Conservation (phyloP, 2,329 filamentous ascomycete species). For the Graphium sp. region DNA sequence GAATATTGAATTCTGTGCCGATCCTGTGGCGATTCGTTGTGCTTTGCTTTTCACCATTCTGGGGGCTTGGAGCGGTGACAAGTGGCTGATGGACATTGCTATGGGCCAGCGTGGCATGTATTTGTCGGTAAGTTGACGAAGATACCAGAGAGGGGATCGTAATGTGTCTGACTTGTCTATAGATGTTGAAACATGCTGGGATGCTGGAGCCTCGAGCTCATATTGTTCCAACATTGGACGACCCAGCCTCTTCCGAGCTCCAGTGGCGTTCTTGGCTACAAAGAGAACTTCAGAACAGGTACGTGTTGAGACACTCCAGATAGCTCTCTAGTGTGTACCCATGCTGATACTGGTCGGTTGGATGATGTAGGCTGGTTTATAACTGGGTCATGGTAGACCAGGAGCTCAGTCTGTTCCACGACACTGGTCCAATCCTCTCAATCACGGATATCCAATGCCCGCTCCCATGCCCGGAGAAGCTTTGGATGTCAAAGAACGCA, state of each 20-base stretch:
- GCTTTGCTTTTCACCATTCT: slow-evolving; percentile 51
- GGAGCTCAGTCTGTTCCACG: slow-evolving; percentile 51
- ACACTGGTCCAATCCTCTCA: slow-evolving; percentile 43
- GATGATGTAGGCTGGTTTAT: slow-evolving; percentile 46
- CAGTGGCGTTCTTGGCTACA: slow-evolving; percentile 49
- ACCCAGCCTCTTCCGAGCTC: slow-evolving; percentile 24
- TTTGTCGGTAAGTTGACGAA: slow-evolving; percentile 31
- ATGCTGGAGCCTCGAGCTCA: slow-evolving; percentile 38
- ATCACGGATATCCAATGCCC: slow-evolving; percentile 48
- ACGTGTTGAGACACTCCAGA: slow-evolving; percentile 16
- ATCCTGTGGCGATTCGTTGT: slow-evolving; percentile 46
- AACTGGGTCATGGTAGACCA: slow-evolving; percentile 63
- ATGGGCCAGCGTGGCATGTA: slow-evolving; percentile 64
- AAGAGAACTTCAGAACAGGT: slow-evolving; percentile 46
- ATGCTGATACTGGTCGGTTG: too few relatives aligned
- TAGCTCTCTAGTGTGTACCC: too few relatives aligned
- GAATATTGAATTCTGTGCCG: slow-evolving; percentile 49
- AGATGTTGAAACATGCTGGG: slow-evolving; percentile 55
- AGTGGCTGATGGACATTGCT: slow-evolving; percentile 63
- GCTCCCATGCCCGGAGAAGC: slow-evolving; percentile 40
- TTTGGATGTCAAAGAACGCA: slow-evolving; percentile 45
- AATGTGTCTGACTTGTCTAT: slow-evolving; percentile 3
- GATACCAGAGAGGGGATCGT: background rate
- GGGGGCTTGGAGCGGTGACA: slow-evolving; percentile 58
- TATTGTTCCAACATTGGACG: slow-evolving; percentile 24